Evolutionary conservation across 176 grass and related monocot genomes (phyloP).

Genomic region (Hsuehochloa calcarea): DNA sequence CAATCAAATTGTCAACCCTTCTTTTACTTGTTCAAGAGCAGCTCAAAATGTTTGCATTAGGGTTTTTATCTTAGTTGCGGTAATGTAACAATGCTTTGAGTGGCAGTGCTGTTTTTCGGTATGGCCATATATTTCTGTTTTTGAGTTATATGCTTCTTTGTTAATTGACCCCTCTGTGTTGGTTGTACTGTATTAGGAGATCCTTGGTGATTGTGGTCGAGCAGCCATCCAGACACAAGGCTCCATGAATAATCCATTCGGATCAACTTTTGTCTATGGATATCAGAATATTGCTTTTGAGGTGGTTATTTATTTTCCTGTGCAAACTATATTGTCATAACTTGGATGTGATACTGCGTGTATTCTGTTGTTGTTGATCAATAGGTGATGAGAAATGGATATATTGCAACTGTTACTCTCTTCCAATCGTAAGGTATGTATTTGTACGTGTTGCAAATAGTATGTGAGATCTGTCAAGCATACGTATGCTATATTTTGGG

Average conservation of each 20-base stretch:
- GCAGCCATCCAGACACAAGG: conserved; percentile 88
- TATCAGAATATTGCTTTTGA: neutral
- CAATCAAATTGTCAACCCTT: neutral
- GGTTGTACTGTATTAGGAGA: conserved; percentile 49
- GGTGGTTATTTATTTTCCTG: neutral
- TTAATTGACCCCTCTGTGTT: neutral
- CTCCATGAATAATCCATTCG: conserved; percentile 88
- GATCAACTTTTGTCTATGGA: conserved; percentile 73
- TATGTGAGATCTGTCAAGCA: neutral
- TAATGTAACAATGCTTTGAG: neutral
- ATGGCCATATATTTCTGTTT: neutral
- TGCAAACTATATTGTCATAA: neutral
- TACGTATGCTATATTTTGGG: no score
- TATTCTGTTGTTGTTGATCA: neutral
- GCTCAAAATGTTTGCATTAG: neutral
- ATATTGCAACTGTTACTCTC: conserved; percentile 89
- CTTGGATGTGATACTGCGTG: neutral
- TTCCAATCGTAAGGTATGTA: conserved; percentile 63
- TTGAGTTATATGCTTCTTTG: neutral
- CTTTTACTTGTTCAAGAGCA: neutral
- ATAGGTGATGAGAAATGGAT: conserved; percentile 95
- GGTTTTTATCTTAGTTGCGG: neutral
- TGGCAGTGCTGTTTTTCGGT: neutral
- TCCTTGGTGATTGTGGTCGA: conserved; percentile 70
- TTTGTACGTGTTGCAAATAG: neutral